Conservation (phyloP, 768 basidiomycete genomes). For the Boletus insuetus region DNA sequence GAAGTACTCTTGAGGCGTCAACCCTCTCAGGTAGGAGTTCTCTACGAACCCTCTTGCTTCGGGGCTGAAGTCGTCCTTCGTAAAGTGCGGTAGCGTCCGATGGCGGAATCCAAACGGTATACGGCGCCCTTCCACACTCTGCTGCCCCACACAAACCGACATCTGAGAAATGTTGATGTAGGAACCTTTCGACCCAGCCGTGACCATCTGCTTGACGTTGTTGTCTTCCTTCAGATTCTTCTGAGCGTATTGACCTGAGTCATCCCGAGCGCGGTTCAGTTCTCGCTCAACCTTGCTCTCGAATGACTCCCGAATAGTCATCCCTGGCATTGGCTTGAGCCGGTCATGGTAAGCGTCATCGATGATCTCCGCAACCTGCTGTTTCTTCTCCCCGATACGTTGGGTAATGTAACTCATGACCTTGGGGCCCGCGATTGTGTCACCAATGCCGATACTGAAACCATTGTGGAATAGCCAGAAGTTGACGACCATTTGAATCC, state of each 20-base stretch:
- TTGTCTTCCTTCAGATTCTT: conserved; percentile 98
- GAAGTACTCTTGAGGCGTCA: conserved; percentile 99
- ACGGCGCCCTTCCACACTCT: conserved; percentile 96
- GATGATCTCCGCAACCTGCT: conserved; percentile 74
- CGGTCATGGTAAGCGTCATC: conserved; percentile 81
- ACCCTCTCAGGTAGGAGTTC: conserved; percentile 93
- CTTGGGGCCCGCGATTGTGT: conserved; percentile 88
- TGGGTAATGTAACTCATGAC: conserved; percentile 88
- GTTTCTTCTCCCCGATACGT: conserved; percentile 79
- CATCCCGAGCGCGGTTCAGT: conserved; percentile 93
- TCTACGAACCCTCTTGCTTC: conserved; percentile 98
- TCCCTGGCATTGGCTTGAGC: conserved; percentile 89
- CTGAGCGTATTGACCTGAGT: conserved; percentile 95
- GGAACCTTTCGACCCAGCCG: conserved; percentile 97
- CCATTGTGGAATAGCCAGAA: conserved; percentile 99
- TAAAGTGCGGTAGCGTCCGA: conserved; percentile 94
- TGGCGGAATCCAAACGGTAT: conserved; percentile 98
- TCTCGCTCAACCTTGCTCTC: conserved; percentile 89
- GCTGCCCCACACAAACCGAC: conserved; percentile 99
- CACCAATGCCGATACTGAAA: conserved; percentile 98
- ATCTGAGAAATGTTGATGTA: conserved; percentile 99
- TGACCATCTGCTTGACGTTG: conserved; percentile 99
- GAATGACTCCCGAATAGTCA: conserved; percentile 99
- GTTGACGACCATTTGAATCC: conserved; percentile 93
- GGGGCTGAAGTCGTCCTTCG: conserved; percentile 97